A percentile compares a stretch with the other conserved stretches of the same genome.
phyloP scores from a whole-genome alignment of 345 rosid genomes.

The Acer saccharum region DNA sequence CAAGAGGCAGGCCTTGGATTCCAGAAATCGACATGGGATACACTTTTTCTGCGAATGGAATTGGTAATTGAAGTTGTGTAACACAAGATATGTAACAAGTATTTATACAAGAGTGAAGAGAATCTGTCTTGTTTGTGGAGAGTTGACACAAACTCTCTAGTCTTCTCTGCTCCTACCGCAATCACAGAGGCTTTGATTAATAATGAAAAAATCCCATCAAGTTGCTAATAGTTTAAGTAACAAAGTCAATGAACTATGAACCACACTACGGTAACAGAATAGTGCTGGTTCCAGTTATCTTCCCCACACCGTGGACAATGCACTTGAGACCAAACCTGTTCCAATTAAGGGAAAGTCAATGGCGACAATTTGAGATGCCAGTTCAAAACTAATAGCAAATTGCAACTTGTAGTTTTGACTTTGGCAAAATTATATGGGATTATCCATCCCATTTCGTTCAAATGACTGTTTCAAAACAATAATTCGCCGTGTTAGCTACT shows the following conservation, averaged over 20 bases:
- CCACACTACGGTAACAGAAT: not conserved
- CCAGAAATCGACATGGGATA: constrained; percentile 41
- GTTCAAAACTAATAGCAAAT: not conserved
- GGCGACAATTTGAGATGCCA: not conserved
- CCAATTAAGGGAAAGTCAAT: not conserved
- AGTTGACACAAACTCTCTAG: constrained; percentile 13
- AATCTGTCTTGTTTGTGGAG: not conserved
- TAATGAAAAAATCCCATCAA: not conserved
- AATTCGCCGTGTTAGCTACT: not conserved
- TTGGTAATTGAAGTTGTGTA: not conserved
- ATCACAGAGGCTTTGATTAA: constrained; percentile 1
- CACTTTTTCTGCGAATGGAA: not conserved
- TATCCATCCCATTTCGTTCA: not conserved
- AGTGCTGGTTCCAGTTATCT: not conserved
- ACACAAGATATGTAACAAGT: not conserved
- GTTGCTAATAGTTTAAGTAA: not conserved
- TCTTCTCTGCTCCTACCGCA: not conserved
- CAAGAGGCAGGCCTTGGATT: constrained; percentile 58
- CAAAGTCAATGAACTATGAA: not conserved
- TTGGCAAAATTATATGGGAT: not conserved
- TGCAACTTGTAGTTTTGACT: not conserved
- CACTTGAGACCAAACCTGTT: not conserved
- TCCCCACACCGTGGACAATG: not conserved
- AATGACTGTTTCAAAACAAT: not conserved
- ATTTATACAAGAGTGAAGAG: not conserved